Percentiles rank a stretch among this genome's conserved stretches.
phyloP scores from a whole-genome alignment of 208 protist genomes.

The Trypanosoma caninum region DNA sequence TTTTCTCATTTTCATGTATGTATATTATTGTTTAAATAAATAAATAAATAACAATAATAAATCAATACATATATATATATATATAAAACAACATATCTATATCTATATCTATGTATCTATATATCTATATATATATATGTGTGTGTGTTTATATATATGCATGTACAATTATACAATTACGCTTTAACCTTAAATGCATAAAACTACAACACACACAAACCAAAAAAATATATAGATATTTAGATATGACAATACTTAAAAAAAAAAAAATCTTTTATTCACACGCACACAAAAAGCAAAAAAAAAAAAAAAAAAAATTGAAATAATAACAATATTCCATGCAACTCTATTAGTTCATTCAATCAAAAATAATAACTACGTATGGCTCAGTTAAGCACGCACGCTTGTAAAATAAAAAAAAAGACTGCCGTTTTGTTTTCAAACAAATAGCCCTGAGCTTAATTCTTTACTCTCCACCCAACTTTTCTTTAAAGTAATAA shows the following conservation, averaged over 20 bases:
- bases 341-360: neutral
- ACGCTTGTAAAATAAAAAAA: neutral
- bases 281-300: neutral
- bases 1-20: too few species aligned
- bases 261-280: neutral
- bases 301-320: slow-evolving; percentile 4
- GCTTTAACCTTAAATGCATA: too few species aligned
- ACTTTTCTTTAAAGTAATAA: too few species aligned
- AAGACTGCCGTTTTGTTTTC: neutral
- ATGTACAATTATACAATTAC: too few species aligned
- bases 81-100: neutral
- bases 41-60: neutral
- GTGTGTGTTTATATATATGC: too few species aligned
- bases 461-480: too few species aligned
- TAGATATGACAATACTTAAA: too few species aligned
- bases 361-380: slow-evolving; percentile 6
- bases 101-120: slow-evolving; percentile 6
- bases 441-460: too few species aligned
- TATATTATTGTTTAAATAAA: too few species aligned
- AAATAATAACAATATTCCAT: neutral
- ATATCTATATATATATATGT: neutral
- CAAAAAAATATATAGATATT: neutral
- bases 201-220: neutral
- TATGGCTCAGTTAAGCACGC: neutral
- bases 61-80: neutral